Evolutionary conservation across 73 alveolate genomes (phyloP).

Genomic region (Urostyla sp.): DNA sequence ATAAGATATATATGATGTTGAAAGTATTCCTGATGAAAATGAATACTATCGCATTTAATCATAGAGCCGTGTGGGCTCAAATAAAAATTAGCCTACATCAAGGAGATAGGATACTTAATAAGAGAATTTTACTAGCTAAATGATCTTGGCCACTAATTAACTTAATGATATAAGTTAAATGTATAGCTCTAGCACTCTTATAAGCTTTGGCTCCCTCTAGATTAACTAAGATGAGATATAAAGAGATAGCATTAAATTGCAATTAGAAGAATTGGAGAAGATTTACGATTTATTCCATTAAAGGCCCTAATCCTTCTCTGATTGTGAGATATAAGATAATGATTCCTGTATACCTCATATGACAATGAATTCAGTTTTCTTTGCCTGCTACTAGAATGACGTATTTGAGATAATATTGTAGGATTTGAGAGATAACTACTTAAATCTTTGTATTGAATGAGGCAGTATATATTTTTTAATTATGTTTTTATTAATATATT

Average conservation of each 20-base stretch:
- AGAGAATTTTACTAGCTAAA: too few species aligned
- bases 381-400: constrained; percentile 57
- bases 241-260: not conserved
- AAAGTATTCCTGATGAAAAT: constrained; percentile 58
- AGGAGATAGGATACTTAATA: too few species aligned
- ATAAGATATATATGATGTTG: constrained; percentile 23
- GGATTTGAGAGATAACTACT: constrained; percentile 35
- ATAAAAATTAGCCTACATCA: too few species aligned
- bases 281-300: constrained; percentile 37
- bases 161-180: too few species aligned
- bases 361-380: constrained; percentile 42
- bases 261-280: constrained; percentile 40
- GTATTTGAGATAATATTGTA: constrained; percentile 50
- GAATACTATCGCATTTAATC: too few species aligned
- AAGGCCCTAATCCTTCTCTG: not conserved
- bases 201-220: too few species aligned
- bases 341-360: constrained; percentile 43
- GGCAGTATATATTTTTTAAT: too few species aligned
- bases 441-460: constrained; percentile 32
- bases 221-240: not conserved
- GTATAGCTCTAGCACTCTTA: too few species aligned
- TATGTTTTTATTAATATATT: too few species aligned
- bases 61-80: too few species aligned
- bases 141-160: too few species aligned
- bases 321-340: constrained; percentile 1